These are phyloP conservation scores for Volvox carteri DNA, from an alignment of 163 green algal genomes.

Conservation along the genomic window DNA sequence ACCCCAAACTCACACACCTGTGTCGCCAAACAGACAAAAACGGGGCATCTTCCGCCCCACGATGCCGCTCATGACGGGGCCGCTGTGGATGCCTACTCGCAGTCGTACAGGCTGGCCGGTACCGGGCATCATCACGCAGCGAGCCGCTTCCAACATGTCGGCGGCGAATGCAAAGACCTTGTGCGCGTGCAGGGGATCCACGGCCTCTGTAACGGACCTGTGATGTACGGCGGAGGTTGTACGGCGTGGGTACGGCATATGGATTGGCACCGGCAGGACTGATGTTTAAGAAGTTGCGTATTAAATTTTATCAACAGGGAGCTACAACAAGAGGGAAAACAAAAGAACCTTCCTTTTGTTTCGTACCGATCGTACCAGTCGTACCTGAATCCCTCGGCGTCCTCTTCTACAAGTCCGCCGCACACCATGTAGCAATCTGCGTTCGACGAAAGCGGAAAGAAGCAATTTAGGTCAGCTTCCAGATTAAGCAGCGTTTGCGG, in stretches of 20 bases:
- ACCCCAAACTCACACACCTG: background rate
- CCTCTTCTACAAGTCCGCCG: conserved; percentile 55
- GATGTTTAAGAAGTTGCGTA: background rate
- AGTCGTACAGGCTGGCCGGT: conserved; percentile 47
- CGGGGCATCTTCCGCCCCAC: conserved; percentile 54
- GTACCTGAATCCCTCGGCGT: conserved; percentile 41
- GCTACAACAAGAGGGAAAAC: background rate
- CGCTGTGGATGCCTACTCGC: conserved; percentile 54
- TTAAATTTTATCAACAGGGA: background rate
- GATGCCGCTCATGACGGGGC: conserved; percentile 53
- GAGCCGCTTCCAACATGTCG: conserved; percentile 38
- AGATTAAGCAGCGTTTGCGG: background rate
- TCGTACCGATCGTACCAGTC: background rate
- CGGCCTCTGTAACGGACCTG: conserved; percentile 31
- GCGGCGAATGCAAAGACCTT: conserved; percentile 49
- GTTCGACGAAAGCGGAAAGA: background rate
- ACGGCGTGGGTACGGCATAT: background rate
- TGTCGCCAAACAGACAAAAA: conserved; percentile 62
- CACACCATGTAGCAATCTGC: conserved; percentile 53
- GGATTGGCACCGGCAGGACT: background rate
- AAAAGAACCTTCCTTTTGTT: background rate
- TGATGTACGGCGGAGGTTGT: background rate
- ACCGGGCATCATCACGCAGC: conserved; percentile 15
- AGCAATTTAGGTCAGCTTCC: too few species aligned
- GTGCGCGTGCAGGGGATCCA: conserved; percentile 39